Evolutionary conservation across 345 rosid species (phyloP), one percentile per base, ranked within the genome.

Genomic region (Psidium friedrichsthalianum): DNA sequence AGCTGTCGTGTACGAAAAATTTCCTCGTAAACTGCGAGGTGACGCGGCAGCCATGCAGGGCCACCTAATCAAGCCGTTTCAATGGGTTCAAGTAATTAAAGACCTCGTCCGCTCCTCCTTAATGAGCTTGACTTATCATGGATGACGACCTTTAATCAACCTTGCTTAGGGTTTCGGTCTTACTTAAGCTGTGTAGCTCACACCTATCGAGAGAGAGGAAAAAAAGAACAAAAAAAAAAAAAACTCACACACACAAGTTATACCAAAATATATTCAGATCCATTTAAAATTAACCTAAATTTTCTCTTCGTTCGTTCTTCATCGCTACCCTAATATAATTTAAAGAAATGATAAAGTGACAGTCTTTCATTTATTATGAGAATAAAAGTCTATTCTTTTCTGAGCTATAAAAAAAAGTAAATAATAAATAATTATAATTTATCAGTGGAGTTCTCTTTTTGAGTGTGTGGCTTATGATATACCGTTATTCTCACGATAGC

Each of bases 11-110:
- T 21, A 64, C 76, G 40, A 27, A 18, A 36, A 36, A 40, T 52
- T 52, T 64, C 55, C 51, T n/a, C 58, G 47, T 82, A 20, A 82
- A 53, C 47, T 82, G 84, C n/a, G 69, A 42, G 22, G 36, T 84
- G 82, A 54, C 85, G 82, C 64, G 85, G 81, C 85, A 29, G 18
- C 40, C 85, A 84, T 84, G 85, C 85, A 84, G 69, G 25, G 24
- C 44, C 14, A 64, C 58, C 32, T 25, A 27, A 69, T 52, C 55
- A 32, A 20, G 20, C 76, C 49, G 81, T 52, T 22, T 27, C 82
- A 27, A 64, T 15, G 47, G 47, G 15, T 49, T 22, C 42, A 53
- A 53, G 36, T 9, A 18, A 84, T 13, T 69, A 36, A 53, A 20
- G 25, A 36, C 13, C 47, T 69, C 80, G 25, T 69, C 80, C 22